Evolutionary conservation across 2,329 filamentous ascomycete genomes (phyloP).

Genomic region (Cordyceps tenuipes): DNA sequence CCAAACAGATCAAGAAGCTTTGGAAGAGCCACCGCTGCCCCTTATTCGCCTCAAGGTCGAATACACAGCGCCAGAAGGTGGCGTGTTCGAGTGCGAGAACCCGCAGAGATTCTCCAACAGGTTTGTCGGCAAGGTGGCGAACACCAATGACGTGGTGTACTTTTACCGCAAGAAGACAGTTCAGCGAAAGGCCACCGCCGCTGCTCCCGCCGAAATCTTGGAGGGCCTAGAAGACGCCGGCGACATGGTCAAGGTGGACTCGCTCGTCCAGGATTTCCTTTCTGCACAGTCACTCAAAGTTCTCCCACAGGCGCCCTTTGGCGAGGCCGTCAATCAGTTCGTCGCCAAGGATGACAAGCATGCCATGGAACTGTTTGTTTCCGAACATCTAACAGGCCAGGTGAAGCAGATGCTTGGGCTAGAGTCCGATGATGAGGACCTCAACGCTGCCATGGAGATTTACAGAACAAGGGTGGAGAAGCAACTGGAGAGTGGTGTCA

Average conservation of each 20-base stretch:
- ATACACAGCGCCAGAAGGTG: constrained; percentile 75
- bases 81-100: constrained; percentile 85
- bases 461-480: constrained; percentile 64
- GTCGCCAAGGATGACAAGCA: constrained; percentile 94
- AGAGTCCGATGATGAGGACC: constrained; percentile 55
- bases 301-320: constrained; percentile 83
- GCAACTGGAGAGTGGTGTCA: constrained; percentile 57
- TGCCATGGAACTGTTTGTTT: constrained; percentile 75
- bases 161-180: constrained; percentile 83
- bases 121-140: constrained; percentile 85
- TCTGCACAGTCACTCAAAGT: constrained; percentile 84
- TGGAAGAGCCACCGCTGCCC: constrained; percentile 61
- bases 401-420: constrained; percentile 61
- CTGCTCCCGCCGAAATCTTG: constrained; percentile 55
- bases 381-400: constrained; percentile 61
- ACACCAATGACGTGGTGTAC: constrained; percentile 86
- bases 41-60: constrained; percentile 87
- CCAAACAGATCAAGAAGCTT: constrained; percentile 57
- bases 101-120: constrained; percentile 92
- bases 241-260: constrained; percentile 79
- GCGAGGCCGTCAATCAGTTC: constrained; percentile 86
- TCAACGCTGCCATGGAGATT: constrained; percentile 65
- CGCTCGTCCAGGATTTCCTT: constrained; percentile 80
- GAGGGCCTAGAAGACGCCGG: constrained; percentile 38
- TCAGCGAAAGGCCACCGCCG: constrained; percentile 27